These are phyloP conservation scores for Blastomyces silverae DNA, from an alignment of 2,329 filamentous ascomycete species.

Conservation along the genomic window DNA sequence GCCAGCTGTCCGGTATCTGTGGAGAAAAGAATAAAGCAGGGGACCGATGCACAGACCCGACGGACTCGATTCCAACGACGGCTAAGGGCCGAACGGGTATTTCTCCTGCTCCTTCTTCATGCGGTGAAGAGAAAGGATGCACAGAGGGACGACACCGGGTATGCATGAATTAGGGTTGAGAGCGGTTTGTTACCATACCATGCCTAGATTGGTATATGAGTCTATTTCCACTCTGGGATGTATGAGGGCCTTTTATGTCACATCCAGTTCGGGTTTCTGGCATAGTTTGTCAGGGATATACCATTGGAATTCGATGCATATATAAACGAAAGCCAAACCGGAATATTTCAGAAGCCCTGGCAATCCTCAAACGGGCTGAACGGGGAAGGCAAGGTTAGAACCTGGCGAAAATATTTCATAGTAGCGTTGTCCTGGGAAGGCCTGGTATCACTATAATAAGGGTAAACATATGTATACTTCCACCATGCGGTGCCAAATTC, in stretches of 20 bases:
- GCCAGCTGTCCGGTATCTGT: background rate
- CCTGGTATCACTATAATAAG: background rate
- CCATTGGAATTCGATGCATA: background rate
- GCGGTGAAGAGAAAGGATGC: background rate
- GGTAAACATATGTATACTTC: background rate
- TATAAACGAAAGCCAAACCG: background rate
- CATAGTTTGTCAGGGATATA: background rate
- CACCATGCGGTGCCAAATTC: background rate
- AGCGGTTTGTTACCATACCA: background rate
- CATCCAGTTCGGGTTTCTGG: background rate
- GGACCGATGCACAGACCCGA: background rate
- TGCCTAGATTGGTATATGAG: conserved; percentile 5
- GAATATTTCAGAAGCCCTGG: background rate
- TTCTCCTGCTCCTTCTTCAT: background rate
- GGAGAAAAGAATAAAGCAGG: background rate
- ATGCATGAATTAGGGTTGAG: background rate
- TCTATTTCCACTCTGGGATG: background rate
- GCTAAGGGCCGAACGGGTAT: background rate
- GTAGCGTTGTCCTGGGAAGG: background rate
- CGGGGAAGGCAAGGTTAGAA: background rate
- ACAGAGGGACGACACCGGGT: background rate
- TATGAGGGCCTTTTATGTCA: background rate
- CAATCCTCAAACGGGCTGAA: background rate
- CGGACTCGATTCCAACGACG: background rate
- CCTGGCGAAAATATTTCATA: background rate